phyloP scores from a whole-genome alignment of 306 rosid species.

The Cucurbita maxima region DNA sequence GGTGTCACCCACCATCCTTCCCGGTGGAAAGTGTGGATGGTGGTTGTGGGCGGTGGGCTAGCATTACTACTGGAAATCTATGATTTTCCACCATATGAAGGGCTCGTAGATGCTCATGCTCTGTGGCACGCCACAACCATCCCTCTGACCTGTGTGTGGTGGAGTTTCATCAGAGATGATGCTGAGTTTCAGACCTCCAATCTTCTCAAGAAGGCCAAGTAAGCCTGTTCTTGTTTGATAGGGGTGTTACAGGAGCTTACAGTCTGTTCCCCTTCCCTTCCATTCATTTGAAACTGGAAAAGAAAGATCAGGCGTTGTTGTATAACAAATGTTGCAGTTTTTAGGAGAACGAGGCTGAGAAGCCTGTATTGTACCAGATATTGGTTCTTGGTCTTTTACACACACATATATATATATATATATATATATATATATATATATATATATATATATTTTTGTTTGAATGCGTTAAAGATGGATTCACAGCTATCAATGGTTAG shows the following conservation, averaged over 20 bases:
- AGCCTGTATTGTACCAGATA: background rate
- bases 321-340: background rate
- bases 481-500: too few species aligned
- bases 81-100: constrained; percentile 59
- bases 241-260: background rate
- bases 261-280: background rate
- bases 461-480: too few species aligned
- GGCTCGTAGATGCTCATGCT: constrained; percentile 56
- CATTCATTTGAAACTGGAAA: background rate
- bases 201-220: constrained; percentile 47
- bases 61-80: constrained; percentile 47
- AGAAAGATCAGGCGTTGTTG: background rate
- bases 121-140: constrained; percentile 61
- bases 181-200: constrained; percentile 31
- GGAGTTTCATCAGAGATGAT: constrained; percentile 75
- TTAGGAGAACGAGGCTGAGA: background rate
- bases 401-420: too few species aligned
- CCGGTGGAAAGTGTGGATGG: constrained; percentile 45
- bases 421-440: too few species aligned
- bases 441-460: background rate
- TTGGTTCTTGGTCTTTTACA: background rate
- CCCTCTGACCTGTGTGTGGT: constrained; percentile 63
- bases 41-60: constrained; percentile 38
- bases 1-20: constrained; percentile 41
- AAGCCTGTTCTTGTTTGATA: constrained; percentile 16